Evolutionary conservation across 495 filamentous ascomycete genomes (phyloP), one percentile per base, ranked within the genome.

Genomic region (Mytilinidion resinicola): DNA sequence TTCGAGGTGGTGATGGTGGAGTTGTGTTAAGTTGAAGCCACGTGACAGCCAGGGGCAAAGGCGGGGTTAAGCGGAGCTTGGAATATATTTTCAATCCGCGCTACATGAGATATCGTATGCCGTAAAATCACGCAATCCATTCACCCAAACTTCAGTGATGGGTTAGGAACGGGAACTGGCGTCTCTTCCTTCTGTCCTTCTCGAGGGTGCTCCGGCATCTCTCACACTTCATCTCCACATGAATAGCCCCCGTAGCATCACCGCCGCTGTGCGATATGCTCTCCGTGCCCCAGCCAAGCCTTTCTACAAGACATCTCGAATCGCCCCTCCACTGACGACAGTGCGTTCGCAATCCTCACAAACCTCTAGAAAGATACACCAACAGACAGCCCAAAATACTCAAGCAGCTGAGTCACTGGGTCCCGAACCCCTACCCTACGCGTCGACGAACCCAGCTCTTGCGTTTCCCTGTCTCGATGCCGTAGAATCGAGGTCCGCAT

Each of bases 401-500:
- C 65, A 68, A 49, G 11, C 43, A 3, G 58, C 59, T 15, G 46
- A 48, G 8, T 48, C 15, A 4, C 51, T 38, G 4, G 37, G 53
- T n/a, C 37, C 47, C 4, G 55, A 62, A 37, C 38, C 50, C 10
- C 38, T 15, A 12, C 6, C 42, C 20, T 39, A 19, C 39, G 76
- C 77, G 53, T 80, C 82, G 1, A 89, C 90, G 15, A 98, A 97
- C 66, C 91, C 93, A 1, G 88, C 91, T 47, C 86, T 98, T 75
- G 83, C 87, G 15, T 99, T 99, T 66, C 93, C 93, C 4, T 99
- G 93, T 68, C 85, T 99, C 10, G 93, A 99, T 69, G 89, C 86
- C 10, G 82, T 91, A 56, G 93, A 99, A 67, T 83, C 84, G 1
- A 85, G 86, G 65, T 88, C 90, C 14, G 89, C 89, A 8, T 84